phyloP scores from a whole-genome alignment of 306 rosid species.

The Prunus dulcis region DNA sequence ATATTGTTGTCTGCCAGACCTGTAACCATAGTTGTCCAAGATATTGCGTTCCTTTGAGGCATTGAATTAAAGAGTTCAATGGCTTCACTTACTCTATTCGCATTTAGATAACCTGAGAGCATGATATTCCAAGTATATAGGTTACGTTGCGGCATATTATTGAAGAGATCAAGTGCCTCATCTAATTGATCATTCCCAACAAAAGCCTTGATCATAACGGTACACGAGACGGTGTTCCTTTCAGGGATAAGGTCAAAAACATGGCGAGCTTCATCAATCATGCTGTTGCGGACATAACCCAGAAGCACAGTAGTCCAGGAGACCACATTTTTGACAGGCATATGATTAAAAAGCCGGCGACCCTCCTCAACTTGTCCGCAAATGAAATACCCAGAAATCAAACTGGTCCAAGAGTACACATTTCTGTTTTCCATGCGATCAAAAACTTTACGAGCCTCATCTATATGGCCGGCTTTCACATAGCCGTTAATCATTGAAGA shows the following conservation, averaged over 20 bases:
- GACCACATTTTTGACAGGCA: constrained; percentile 46
- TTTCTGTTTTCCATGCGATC: constrained; percentile 39
- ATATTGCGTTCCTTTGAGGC: constrained; percentile 37
- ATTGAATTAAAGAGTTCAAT: constrained; percentile 34
- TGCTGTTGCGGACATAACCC: constrained; percentile 40
- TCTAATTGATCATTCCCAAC: constrained; percentile 33
- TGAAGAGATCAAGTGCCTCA: constrained; percentile 40
- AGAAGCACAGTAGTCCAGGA: constrained; percentile 35
- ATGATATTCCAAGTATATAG: constrained; percentile 51
- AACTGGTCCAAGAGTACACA: constrained; percentile 47
- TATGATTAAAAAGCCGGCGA: constrained; percentile 28
- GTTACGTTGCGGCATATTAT: constrained; percentile 38
- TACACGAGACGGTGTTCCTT: constrained; percentile 42
- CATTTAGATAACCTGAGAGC: constrained; percentile 39
- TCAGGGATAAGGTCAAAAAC: constrained; percentile 42
- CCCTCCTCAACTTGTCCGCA: constrained; percentile 40
- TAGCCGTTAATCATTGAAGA: constrained; percentile 48
- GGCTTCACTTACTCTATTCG: constrained; percentile 40
- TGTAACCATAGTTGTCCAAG: constrained; percentile 49
- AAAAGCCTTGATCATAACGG: constrained; percentile 49
- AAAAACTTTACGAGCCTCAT: constrained; percentile 33
- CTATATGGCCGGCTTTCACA: constrained; percentile 38
- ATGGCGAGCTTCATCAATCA: constrained; percentile 29
- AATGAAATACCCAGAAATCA: constrained; percentile 44
- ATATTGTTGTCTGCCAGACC: constrained; percentile 44